Base-by-base conservation (phyloP, 1,139 yeast species). In the Arxiozyma bovina region DNA sequence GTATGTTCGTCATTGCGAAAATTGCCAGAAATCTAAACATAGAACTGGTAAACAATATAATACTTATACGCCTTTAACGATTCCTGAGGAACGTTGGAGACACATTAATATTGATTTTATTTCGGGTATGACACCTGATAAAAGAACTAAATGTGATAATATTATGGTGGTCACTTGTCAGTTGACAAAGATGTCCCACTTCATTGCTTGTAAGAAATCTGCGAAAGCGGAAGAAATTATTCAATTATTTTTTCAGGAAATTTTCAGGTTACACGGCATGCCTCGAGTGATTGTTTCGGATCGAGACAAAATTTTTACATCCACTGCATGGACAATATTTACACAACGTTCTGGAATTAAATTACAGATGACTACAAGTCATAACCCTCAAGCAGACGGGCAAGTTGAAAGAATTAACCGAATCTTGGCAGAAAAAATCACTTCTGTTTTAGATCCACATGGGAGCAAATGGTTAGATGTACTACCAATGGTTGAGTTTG, bases 401-500 rank as follows among this genome's bases (percentile, higher is more conserved):
- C 51, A 49, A 49, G 45, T 23, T 8, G 51, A 49, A 27, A 11
- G 51, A 9, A 4, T 46, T 15, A 30, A 22, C 42, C 15, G 7
- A 18, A 18, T 40, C 4, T 40, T 46, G 20, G 18, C 42, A 4
- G 50, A 46, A 30, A 46, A 20, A 12, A 12, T 46, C 15, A 27
- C 25, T 44, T n/a, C 38, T 44, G 45, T 63, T 58, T 22, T 67
- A 68, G 2, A 64, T 30, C 38, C 38, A 7, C 38, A 30, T 11
- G 63, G 48, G 54, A 60, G 34, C 61, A 62, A 23, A 62, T 63
- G 4, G 45, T 9, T 27, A n/a, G n/a, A 18, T 12, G 22, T 17
- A 9, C 9, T 41, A 2, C 25, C 44, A 9, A 23, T 42, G 51
- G 38, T 34, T 7, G 45, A 41, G 30, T 48, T 48, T 21, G 44